phyloP scores from a whole-genome alignment of 331 rosid genomes.

The Phaseolus coccineus region DNA sequence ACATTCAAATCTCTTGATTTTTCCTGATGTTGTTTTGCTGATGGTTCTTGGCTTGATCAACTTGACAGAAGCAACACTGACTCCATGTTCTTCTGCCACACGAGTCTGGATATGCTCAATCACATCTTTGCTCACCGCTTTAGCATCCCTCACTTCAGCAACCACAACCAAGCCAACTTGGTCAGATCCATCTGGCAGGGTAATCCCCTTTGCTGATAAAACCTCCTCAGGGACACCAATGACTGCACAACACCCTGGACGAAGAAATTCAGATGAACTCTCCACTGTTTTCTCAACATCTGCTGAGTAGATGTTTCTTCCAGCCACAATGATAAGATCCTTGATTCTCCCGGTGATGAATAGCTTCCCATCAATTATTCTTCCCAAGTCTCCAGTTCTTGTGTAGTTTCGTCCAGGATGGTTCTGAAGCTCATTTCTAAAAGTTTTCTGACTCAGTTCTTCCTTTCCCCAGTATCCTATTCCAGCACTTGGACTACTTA shows the following conservation, averaged over 20 bases:
- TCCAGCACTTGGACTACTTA: conserved; percentile 94
- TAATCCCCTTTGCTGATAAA: conserved; percentile 72
- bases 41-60: conserved; percentile 89
- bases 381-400: conserved; percentile 92
- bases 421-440: conserved; percentile 67
- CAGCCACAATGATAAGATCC: conserved; percentile 96
- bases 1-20: conserved; percentile 94
- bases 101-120: conserved; percentile 70
- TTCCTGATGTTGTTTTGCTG: conserved; percentile 94
- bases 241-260: conserved; percentile 97
- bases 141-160: conserved; percentile 86
- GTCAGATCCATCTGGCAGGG: conserved; percentile 78
- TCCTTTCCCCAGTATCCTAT: conserved; percentile 91
- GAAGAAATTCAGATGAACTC: conserved; percentile 75
- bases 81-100: conserved; percentile 97
- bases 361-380: conserved; percentile 68
- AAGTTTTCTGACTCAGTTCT: conserved; percentile 72
- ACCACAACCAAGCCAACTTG: conserved; percentile 92
- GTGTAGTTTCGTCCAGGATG: conserved; percentile 70
- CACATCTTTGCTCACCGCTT: conserved; percentile 72
- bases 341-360: conserved; percentile 97
- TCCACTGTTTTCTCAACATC: conserved; percentile 97
- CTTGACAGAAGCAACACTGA: conserved; percentile 74
- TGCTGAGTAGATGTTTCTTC: conserved; percentile 89
- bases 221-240: conserved; percentile 83